Evolutionary conservation across 2,329 filamentous ascomycete genomes (phyloP), one percentile per base, ranked within the genome.

Genomic region (Calonectria naviculata): DNA sequence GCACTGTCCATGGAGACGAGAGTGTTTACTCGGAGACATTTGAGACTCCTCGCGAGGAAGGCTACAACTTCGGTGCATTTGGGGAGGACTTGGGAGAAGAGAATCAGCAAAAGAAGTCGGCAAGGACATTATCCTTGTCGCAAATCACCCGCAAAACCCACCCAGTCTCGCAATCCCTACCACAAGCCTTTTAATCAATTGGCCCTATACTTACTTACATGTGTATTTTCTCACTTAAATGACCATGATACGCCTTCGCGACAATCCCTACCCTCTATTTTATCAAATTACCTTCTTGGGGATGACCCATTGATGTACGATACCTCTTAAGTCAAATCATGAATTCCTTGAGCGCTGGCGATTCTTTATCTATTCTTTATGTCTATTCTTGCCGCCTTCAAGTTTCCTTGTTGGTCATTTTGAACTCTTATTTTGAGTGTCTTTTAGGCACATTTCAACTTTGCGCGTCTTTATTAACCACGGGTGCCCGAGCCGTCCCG

Each of bases 91-190:
- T 85, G 72, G 83, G 83, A 29, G 83, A 83, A 24, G 82, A 84
- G 61, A 81, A 82, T 12, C 76, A 81, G 24, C 81, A 83, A 62
- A 88, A 88, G 72, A 89, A 85, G 78, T 90, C 91, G 1, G 90
- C 89, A 26, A 89, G 89, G 73, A 92, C 90, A 49, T 86, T 94
- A 77, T 93, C 89, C 31, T 84, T 93, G 13, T 90, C 89, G 71
- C 89, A 90, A 78, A 80, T 92, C 75, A 92, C 90, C 1, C 82
- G 71, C 15, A 77, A 72, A 54, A 70, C 67, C 60, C 58, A 73
- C 19, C 73, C 74, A 46, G 68, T 74, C 58, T 73, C 76, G 12
- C 79, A 77, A 56, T 67, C 74, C 64, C 61, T 71, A 36, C 76
- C 75, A 19, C 76, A 79, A 38, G 74, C 77, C 60, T 76, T 79